Conservation (phyloP, 371 early-diverging fungal genomes). For the Mortierella sp. region DNA sequence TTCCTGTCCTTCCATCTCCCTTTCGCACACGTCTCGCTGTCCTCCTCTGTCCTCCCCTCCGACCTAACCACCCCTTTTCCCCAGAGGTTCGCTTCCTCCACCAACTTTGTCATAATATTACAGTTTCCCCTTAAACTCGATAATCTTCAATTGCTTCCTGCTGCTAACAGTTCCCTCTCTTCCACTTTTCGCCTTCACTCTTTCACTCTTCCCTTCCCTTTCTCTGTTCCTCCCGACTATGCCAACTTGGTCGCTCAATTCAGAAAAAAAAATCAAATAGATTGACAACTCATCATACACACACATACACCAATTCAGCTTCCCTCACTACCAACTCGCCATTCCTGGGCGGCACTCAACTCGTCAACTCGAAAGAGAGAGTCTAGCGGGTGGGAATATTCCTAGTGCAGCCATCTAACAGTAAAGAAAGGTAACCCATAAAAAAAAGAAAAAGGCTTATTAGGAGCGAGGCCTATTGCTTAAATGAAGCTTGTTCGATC, state of each 20-base stretch:
- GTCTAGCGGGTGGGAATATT: conserved; percentile 6
- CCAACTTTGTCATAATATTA: no score
- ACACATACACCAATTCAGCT: neutral
- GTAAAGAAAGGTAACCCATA: neutral
- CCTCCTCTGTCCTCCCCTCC: neutral
- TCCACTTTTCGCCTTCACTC: neutral
- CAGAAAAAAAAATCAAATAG: neutral
- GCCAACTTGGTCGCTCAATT: neutral
- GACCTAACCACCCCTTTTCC: conserved; percentile 1
- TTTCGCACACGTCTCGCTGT: neutral
- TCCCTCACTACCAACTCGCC: conserved; percentile 8
- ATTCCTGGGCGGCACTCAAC: conserved; percentile 10
- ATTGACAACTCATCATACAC: neutral
- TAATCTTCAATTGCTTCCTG: neutral
- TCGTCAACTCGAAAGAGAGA: neutral
- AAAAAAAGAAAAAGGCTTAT: neutral
- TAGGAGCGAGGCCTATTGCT: neutral
- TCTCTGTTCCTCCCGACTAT: neutral
- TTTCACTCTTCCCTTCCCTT: neutral
- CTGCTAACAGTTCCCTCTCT: neutral
- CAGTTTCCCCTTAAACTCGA: neutral
- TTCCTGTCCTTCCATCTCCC: neutral
- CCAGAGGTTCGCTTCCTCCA: conserved; percentile 4
- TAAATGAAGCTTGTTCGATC: neutral
- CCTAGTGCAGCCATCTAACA: neutral